Evolutionary conservation across 768 basidiomycete species (phyloP), one percentile per base, ranked within the genome.

Genomic region (Holtermannia corniformis): DNA sequence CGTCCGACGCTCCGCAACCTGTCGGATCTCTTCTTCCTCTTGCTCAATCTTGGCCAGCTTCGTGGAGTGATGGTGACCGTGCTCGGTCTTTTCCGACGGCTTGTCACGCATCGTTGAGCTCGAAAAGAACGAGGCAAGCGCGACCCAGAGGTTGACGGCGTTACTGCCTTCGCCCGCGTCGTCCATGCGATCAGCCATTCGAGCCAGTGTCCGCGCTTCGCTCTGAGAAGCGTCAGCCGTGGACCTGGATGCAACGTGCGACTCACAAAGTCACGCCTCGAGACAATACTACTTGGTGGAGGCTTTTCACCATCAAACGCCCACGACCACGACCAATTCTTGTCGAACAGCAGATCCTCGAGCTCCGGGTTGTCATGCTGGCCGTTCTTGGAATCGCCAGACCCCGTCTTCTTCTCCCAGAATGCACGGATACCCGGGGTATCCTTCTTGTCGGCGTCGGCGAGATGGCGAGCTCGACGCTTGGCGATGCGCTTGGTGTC

Each of bases 271-370:
- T 97, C 92, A 49, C 90, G 74, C 52, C 91, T 76, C n/a, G 86
- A 82, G 26, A 87, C 86, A 60, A 96, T 88, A 49, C 89, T 91
- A 62, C 85, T 87, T 2, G 92, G 86, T 3, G 93, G 93, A 2
- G 93, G 93, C 19, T 78, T 76, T 73, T 95, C 91, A 14, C 77
- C 81, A 56, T 87, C 84, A 52, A 89, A 71, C 4, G 84, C 88
- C 90, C 86, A 96, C 19, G 83, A 81, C 83, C 87, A 90, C 24
- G 77, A 79, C 83, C 83, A 86, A 57, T 78, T 78, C 43, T 78
- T 81, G 75, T 76, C 41, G 75, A 74, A 50, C 72, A 65, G 40
- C 77, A 62, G 43, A 68, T 73, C 41, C 2, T 54, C 26, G 2
- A 44, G 22, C 32, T 54, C 41, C 54, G 70, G 65, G 50, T 61